Evolutionary conservation across 192 early-diverging fungal genomes (phyloP).

Genomic region (Coemansia sp.): DNA sequence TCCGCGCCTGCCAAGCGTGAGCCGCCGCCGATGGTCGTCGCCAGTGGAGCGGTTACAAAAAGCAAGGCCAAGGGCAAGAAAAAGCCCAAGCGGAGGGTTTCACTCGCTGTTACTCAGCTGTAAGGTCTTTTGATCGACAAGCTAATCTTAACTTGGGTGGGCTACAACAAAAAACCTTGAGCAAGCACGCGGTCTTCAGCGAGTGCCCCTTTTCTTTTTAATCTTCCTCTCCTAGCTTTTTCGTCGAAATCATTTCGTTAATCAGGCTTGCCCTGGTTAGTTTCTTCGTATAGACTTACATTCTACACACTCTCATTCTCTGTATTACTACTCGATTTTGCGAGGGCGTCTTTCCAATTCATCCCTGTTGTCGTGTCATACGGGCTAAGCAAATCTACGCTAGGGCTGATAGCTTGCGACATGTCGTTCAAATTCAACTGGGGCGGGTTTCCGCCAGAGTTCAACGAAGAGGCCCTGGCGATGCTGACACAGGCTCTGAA

Average conservation of each 20-base stretch:
- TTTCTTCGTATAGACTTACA: background rate
- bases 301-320: too few relatives aligned
- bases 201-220: too few relatives aligned
- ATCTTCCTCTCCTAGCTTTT: constrained; percentile 3
- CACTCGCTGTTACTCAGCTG: constrained; percentile 15
- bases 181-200: too few relatives aligned
- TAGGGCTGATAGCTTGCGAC: background rate
- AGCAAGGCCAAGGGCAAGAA: constrained; percentile 28
- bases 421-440: constrained; percentile 99
- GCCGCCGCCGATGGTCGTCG: background rate
- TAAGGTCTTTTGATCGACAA: background rate
- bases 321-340: background rate
- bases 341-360: background rate
- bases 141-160: background rate
- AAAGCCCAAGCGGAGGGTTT: constrained; percentile 23
- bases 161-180: too few relatives aligned
- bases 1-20: constrained; percentile 4
- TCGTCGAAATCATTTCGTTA: background rate
- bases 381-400: background rate
- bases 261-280: background rate
- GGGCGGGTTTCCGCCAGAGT: constrained; percentile 86
- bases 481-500: constrained; percentile 92
- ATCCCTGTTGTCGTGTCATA: background rate
- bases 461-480: constrained; percentile 82
- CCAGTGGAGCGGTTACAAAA: constrained; percentile 4